These are phyloP conservation scores for Thalassiosira hispida DNA, from an alignment of 352 stramenopile species.

Conservation along the genomic window DNA sequence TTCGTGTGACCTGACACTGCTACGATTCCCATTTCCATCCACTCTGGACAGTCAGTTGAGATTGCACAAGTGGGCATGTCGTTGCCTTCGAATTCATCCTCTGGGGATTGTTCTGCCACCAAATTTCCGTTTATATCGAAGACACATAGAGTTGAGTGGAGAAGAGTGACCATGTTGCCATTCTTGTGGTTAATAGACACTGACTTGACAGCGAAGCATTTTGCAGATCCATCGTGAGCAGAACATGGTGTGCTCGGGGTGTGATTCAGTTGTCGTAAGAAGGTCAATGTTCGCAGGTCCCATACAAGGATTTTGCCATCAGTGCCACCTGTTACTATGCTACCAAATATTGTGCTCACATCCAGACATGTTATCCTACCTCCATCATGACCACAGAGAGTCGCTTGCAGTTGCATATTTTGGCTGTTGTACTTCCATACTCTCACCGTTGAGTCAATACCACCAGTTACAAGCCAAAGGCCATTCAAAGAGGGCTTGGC, in stretches of 20 bases:
- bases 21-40: conserved; percentile 83
- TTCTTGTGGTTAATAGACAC: conserved; percentile 86
- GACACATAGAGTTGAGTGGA: conserved; percentile 76
- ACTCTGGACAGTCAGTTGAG: conserved; percentile 83
- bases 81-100: conserved; percentile 55
- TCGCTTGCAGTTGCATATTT: conserved; percentile 78
- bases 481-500: conserved; percentile 80
- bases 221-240: conserved; percentile 32
- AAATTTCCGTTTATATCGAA: conserved; percentile 86
- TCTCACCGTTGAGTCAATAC: conserved; percentile 83
- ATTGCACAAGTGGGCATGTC: conserved; percentile 72
- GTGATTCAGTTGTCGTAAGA: conserved; percentile 76
- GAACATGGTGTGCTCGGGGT: conserved; percentile 28
- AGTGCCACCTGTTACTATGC: conserved; percentile 80
- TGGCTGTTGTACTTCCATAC: conserved; percentile 84
- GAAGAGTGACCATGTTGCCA: conserved; percentile 82
- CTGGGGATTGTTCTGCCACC: conserved; percentile 63
- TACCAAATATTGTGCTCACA: conserved; percentile 81
- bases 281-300: conserved; percentile 84
- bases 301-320: conserved; percentile 85
- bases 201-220: conserved; percentile 61
- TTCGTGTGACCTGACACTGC: conserved; percentile 84
- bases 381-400: conserved; percentile 82
- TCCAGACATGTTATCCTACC: conserved; percentile 83
- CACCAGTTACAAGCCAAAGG: conserved; percentile 82